A percentile compares a stretch with the other conserved stretches of the same genome.
Evolutionary conservation across 2,329 filamentous ascomycete genomes (phyloP).

Genomic region (Didymella glomerata): DNA sequence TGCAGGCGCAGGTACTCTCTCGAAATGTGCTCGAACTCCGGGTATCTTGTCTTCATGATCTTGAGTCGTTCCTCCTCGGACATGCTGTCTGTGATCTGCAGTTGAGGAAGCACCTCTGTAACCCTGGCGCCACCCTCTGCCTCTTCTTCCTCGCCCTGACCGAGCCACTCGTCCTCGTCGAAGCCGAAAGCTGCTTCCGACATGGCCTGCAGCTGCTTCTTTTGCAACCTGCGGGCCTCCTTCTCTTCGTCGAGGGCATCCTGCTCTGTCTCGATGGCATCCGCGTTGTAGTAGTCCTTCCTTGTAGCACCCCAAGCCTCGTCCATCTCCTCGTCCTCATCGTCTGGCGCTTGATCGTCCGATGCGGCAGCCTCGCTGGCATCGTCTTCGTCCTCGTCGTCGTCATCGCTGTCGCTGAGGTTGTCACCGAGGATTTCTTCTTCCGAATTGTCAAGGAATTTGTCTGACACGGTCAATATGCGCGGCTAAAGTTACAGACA

Average conservation of each 20-base stretch:
- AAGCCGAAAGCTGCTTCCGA: conserved; percentile 92
- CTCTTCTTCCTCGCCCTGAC: conserved; percentile 58
- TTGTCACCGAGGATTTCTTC: conserved; percentile 69
- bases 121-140: conserved; percentile 65
- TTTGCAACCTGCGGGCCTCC: conserved; percentile 86
- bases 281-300: conserved; percentile 92
- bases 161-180: conserved; percentile 86
- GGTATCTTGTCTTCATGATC: conserved; percentile 82
- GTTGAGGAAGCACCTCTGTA: conserved; percentile 84
- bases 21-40: conserved; percentile 87
- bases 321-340: conserved; percentile 65
- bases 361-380: conserved; percentile 46
- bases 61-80: conserved; percentile 75
- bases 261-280: conserved; percentile 73
- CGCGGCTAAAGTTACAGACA: conserved; percentile 3
- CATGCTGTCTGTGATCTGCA: conserved; percentile 84
- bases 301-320: conserved; percentile 87
- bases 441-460: conserved; percentile 65
- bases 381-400: conserved; percentile 46
- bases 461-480: conserved; percentile 52
- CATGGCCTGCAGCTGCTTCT: conserved; percentile 91
- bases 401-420: conserved; percentile 58
- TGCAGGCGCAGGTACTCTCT: conserved; percentile 81
- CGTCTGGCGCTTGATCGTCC: conserved; percentile 56
- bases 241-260: conserved; percentile 89